Percentiles rank a stretch among this genome's conserved stretches.
Evolutionary conservation across 2,329 filamentous ascomycete species (phyloP).

Genomic region (Colletotrichum trifolii): DNA sequence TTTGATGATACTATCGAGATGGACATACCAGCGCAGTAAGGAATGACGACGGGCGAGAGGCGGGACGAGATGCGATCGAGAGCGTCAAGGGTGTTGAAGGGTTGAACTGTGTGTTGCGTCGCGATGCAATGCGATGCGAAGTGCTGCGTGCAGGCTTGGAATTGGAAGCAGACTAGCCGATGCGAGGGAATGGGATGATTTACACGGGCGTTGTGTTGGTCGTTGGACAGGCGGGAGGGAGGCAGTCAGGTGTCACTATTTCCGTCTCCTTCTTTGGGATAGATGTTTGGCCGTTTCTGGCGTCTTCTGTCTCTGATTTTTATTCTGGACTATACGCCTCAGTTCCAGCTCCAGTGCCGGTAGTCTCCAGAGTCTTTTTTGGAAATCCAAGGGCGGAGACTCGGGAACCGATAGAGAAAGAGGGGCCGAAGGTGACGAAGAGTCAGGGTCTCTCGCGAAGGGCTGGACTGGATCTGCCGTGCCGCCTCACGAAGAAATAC

Average conservation of each 20-base stretch:
- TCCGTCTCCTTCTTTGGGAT: neutral
- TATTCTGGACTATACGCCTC: no score
- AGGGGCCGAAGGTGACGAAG: conserved; percentile 1
- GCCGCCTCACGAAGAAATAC: no score
- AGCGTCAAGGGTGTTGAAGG: no score
- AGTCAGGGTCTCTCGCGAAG: neutral
- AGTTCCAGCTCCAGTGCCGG: neutral
- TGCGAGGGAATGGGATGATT: conserved; percentile 27
- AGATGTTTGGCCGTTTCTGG: conserved; percentile 2
- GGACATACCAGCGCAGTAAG: conserved; percentile 28
- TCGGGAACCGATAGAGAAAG: neutral
- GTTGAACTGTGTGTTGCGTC: no score
- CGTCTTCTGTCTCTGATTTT: neutral
- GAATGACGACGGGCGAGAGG: conserved; percentile 10
- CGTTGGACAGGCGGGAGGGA: neutral
- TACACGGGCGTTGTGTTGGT: conserved; percentile 25
- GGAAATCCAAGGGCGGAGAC: neutral
- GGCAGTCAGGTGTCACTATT: conserved; percentile 13
- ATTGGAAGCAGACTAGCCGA: conserved; percentile 24
- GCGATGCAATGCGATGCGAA: conserved; percentile 20
- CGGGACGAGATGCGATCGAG: neutral
- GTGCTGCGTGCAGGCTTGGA: conserved; percentile 18
- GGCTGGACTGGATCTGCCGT: no score
- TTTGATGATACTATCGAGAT: conserved; percentile 29
- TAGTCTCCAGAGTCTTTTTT: neutral